Conservation (phyloP, 1,139 yeast genomes). For the Hemisphaericaspora lyxosophila region DNA sequence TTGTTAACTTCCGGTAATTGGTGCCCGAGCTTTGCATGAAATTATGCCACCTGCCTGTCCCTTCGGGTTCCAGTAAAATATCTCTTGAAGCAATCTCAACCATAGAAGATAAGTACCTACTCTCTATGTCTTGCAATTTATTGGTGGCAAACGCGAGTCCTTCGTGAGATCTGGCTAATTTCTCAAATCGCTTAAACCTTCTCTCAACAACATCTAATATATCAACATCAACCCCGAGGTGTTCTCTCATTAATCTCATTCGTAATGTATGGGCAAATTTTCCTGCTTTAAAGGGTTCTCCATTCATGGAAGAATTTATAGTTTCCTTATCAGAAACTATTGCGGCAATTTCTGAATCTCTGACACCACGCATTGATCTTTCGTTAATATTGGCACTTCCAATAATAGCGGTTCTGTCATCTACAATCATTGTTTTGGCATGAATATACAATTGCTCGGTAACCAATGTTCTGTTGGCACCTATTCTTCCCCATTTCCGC, state of each 20-base stretch:
- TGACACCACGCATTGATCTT: conserved; percentile 86
- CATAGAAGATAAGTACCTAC: conserved; percentile 56
- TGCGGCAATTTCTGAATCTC: conserved; percentile 95
- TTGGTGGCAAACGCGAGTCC: conserved; percentile 49
- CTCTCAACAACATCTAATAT: conserved; percentile 81
- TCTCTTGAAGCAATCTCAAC: conserved; percentile 74
- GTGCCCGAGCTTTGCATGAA: conserved; percentile 24
- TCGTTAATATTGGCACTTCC: conserved; percentile 98
- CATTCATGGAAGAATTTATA: conserved; percentile 76
- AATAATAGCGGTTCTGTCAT: conserved; percentile 87
- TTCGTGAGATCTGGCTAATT: conserved; percentile 46
- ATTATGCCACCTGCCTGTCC: conserved; percentile 52
- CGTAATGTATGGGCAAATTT: conserved; percentile 88
- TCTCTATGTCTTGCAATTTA: conserved; percentile 32
- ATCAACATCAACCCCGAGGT: conserved; percentile 91
- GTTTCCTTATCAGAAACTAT: conserved; percentile 80
- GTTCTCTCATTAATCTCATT: conserved; percentile 93
- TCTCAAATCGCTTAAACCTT: conserved; percentile 60
- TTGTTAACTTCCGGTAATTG: conserved; percentile 21
- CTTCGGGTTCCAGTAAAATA: conserved; percentile 47
- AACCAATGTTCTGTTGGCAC: conserved; percentile 68
- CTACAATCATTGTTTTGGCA: conserved; percentile 90
- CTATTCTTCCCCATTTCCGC: conserved; percentile 94
- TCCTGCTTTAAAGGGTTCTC: conserved; percentile 75
- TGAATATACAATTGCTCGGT: conserved; percentile 94